Conservation (phyloP, 305 asterid species). For the Stenogyne calaminthoides region DNA sequence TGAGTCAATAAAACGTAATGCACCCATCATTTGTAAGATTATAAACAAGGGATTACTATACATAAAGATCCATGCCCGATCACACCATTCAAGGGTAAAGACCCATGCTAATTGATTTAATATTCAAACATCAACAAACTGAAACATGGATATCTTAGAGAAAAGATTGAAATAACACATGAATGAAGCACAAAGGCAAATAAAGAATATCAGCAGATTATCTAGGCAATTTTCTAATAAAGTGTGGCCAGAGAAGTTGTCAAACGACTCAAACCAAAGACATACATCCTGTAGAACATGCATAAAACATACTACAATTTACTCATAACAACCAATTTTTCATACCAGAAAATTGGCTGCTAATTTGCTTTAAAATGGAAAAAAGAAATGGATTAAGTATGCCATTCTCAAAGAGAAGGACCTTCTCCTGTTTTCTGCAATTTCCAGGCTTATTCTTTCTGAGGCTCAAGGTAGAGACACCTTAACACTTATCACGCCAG, state of each 20-base stretch:
- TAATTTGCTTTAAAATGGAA: neutral
- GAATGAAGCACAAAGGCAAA: neutral
- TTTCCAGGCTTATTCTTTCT: neutral
- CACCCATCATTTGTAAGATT: neutral
- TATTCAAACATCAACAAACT: neutral
- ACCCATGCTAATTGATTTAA: neutral
- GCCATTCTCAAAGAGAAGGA: neutral
- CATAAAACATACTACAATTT: neutral
- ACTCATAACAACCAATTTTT: neutral
- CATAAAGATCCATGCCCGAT: neutral
- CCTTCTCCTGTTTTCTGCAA: neutral
- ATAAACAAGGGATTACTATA: neutral
- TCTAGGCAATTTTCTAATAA: neutral
- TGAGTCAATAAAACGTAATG: neutral
- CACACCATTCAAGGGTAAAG: neutral
- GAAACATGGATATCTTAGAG: neutral
- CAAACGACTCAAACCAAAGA: neutral
- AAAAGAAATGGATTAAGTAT: neutral
- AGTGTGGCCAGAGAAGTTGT: neutral
- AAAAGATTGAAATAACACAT: neutral
- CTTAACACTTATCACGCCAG: neutral
- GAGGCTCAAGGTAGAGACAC: neutral
- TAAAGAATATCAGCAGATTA: constrained; percentile 6
- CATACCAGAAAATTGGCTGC: neutral
- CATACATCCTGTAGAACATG: neutral